Base-by-base conservation (phyloP, 176 grass and related monocot species). In the Avena sativa region DNA sequence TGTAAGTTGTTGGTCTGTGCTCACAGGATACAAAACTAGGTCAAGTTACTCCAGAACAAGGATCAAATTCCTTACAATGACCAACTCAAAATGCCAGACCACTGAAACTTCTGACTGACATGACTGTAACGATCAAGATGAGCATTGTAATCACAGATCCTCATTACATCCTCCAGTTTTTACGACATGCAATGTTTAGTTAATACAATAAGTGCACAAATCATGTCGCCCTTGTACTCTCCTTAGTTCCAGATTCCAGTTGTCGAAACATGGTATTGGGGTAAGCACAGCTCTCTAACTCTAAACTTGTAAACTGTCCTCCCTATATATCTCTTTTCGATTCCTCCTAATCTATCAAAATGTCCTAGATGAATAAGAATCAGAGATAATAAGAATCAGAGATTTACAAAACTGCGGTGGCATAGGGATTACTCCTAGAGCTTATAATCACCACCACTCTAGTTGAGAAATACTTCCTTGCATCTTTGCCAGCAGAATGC, bases 331-430 rank as follows among this genome's bases (percentile, higher is more conserved):
- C 59, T 38, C 70, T 59, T 48, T 75, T 86, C 19, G 19, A 71
- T 56, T 26, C 47, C n/a, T 16, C 43, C 13, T 53, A 61, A 12
- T 76, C 61, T 85, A 85, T 19, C 47, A 69, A 85, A 89, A 85
- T 76, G 48, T 67, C 65, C 21, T 83, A 78, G 20, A 56, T 65
- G 61, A 56, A 64, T 53, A 50, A 23, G 21, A 20, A 43, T 38
- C 17, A 58, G 40, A 71, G 14, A 60, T 83, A 64, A 64, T 52
- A 50, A 23, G 21, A 20, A 43, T 38, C 17, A 58, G 40, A 71
- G 14, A 60, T 83, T 51, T 73, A 50, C 66, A 83, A 72, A 83
- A 61, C 6, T 56, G 69, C 49, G 34, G 25, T 40, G 25, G 5
- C 46, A 62, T 70, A 12, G 56, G 47, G 38, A 81, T 73, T 50